These are phyloP conservation scores for Parachaetomium inaequale DNA, from an alignment of 495 filamentous ascomycete species.

Conservation along the genomic window DNA sequence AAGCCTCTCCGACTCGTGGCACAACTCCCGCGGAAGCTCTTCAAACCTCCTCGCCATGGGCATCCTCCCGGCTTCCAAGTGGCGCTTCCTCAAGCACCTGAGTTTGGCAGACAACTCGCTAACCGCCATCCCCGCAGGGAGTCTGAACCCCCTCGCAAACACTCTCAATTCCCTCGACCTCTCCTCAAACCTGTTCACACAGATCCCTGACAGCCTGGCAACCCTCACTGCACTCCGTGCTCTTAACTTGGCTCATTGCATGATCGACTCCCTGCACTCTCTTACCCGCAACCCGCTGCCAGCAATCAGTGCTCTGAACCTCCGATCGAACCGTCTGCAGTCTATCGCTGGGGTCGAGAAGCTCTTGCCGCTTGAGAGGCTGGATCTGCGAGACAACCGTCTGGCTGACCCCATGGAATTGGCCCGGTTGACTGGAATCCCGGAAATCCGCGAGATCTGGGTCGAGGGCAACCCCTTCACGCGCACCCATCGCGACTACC, in stretches of 20 bases:
- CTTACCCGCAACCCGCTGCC: constrained; percentile 81
- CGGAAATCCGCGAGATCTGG: constrained; percentile 88
- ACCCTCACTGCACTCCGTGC: constrained; percentile 77
- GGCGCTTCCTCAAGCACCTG: constrained; percentile 88
- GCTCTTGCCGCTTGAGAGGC: constrained; percentile 77
- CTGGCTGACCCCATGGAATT: constrained; percentile 86
- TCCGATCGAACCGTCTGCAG: constrained; percentile 81
- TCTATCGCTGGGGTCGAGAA: constrained; percentile 90
- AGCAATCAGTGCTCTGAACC: constrained; percentile 88
- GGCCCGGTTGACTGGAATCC: constrained; percentile 82
- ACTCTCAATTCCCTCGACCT: constrained; percentile 88
- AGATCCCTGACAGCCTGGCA: constrained; percentile 85
- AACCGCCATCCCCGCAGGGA: constrained; percentile 67
- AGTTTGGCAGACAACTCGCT: constrained; percentile 88
- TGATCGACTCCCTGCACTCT: constrained; percentile 94
- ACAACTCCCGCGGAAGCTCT: constrained; percentile 60
- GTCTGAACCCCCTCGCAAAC: constrained; percentile 76
- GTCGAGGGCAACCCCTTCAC: constrained; percentile 87
- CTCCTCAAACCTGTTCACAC: constrained; percentile 83
- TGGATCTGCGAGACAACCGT: constrained; percentile 90
- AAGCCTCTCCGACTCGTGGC: constrained; percentile 68
- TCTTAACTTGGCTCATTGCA: constrained; percentile 89
- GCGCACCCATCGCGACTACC: constrained; percentile 78
- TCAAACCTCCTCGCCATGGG: constrained; percentile 65
- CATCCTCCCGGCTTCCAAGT: constrained; percentile 76